Evolutionary conservation across 768 basidiomycete species (phyloP).

Genomic region (Termitomyces sp.): DNA sequence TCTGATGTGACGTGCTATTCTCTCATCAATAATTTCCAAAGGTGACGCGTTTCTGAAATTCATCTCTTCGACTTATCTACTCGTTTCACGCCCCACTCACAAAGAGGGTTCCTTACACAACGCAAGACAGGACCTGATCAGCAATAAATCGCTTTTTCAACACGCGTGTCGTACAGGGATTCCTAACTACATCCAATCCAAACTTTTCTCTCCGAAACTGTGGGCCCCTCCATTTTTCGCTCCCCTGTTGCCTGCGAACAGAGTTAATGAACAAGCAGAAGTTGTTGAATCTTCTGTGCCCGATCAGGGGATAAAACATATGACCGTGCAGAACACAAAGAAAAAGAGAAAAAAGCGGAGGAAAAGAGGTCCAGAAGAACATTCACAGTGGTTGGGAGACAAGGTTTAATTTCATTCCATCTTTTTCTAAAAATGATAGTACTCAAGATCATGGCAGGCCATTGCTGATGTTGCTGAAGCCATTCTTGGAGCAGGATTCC

Average conservation of each 20-base stretch:
- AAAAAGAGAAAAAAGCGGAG: conserved; percentile 32
- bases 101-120: conserved; percentile 68
- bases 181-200: conserved; percentile 70
- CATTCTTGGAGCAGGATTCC: conserved; percentile 78
- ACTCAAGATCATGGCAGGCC: conserved; percentile 38
- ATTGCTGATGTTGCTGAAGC: conserved; percentile 86
- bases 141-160: conserved; percentile 62
- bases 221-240: conserved; percentile 58
- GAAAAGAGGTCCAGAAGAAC: conserved; percentile 30
- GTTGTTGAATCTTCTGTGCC: not conserved
- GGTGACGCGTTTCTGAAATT: conserved; percentile 87
- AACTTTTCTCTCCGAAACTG: conserved; percentile 59
- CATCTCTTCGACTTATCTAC: conserved; percentile 69
- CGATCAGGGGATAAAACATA: not conserved
- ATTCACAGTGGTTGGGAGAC: conserved; percentile 61
- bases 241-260: not conserved
- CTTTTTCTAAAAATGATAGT: not conserved
- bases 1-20: not conserved
- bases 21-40: conserved; percentile 19
- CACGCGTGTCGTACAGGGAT: conserved; percentile 57
- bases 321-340: conserved; percentile 14
- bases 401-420: conserved; percentile 46
- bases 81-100: conserved; percentile 60
- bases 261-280: not conserved
- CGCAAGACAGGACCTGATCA: conserved; percentile 66